Base-by-base conservation (phyloP, 371 early-diverging fungal genomes). In the Entomophthora muscae region DNA sequence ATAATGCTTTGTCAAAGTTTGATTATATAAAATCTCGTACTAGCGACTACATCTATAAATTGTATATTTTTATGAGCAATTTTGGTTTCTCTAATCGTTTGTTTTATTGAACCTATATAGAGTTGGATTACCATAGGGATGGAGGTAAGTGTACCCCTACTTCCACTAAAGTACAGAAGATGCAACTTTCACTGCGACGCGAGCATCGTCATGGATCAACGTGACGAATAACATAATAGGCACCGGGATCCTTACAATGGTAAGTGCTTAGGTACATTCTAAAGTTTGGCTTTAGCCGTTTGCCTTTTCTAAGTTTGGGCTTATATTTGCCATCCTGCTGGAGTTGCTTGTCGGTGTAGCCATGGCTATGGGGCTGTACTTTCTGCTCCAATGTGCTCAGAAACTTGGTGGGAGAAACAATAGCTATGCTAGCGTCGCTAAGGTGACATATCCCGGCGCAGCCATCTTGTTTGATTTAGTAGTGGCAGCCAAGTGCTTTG, bases 401-500 rank as follows among this genome's bases (percentile, higher is more conserved):
- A 75, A 76, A 52, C 83, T 88, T 13, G 71, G 75, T 23, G 87
- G 90, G 2, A 80, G 98, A 2, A 70, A 80, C 56, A 79, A 93
- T 0, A 91, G 91, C 12, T 96, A 96, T 71, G 89, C 89, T 71
- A 81, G 89, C 17, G 79, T 94, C 42, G 83, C 95, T 10, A 80
- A 86, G 65, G 73, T 91, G 63, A 95, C 94, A 10, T 95, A 95
- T 76, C 98, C 98, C 30, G 72, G 75, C 52, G 86, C 93, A 2
- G 91, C 90, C 3, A 75, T 93, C 23, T 79, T 85, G 52, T 95
- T 99, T 68, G 99, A 98, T 70, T 63, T 86, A 32, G 96, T 98
- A 32, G 95, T 99, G 67, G 99, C 98, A 30, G 75, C 98, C 68
- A 99, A 99, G 72, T 99, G 99, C 71, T 98, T 98, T 78, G 99